Conservation (phyloP, 306 rosid species). For the Acacia confusa region DNA sequence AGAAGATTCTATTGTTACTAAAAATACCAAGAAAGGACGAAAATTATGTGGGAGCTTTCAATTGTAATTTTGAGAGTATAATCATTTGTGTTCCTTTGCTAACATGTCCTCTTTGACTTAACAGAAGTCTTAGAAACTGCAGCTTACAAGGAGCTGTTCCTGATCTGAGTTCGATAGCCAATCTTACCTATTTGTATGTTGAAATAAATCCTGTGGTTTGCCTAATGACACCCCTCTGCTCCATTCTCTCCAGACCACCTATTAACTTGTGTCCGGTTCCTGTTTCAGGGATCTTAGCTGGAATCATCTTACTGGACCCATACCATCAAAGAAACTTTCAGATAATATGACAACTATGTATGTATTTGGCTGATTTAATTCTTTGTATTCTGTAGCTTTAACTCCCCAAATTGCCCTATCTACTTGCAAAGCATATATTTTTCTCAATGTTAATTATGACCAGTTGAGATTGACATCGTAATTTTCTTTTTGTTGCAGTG, state of each 20-base stretch:
- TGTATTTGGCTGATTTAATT: slow-evolving; percentile 27
- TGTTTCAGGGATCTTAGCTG: slow-evolving; percentile 80
- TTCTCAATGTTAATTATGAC: neutral
- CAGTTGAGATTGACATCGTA: slow-evolving; percentile 12
- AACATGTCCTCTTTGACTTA: slow-evolving; percentile 34
- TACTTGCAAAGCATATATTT: slow-evolving; percentile 19
- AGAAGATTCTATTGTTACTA: neutral
- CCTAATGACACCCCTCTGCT: slow-evolving; percentile 1
- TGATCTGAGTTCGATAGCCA: slow-evolving; percentile 56
- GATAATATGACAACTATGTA: slow-evolving; percentile 78
- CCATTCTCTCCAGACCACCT: slow-evolving; percentile 10
- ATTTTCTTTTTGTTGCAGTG: slow-evolving; percentile 46
- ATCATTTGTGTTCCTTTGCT: slow-evolving; percentile 15
- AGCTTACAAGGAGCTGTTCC: slow-evolving; percentile 76
- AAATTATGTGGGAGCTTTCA: neutral
- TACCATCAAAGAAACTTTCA: slow-evolving; percentile 62
- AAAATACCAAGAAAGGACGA: neutral
- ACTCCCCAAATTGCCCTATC: slow-evolving; percentile 17
- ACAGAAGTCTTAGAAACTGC: slow-evolving; percentile 93
- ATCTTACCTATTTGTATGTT: slow-evolving; percentile 78
- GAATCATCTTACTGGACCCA: slow-evolving; percentile 64
- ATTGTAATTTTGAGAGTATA: slow-evolving; percentile 14
- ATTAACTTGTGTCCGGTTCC: slow-evolving; percentile 32
- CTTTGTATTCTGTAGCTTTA: neutral
- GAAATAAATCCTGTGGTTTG: slow-evolving; percentile 6